Evolutionary conservation across 306 rosid species (phyloP).

Genomic region (Amphicarpaea edgeworthii): DNA sequence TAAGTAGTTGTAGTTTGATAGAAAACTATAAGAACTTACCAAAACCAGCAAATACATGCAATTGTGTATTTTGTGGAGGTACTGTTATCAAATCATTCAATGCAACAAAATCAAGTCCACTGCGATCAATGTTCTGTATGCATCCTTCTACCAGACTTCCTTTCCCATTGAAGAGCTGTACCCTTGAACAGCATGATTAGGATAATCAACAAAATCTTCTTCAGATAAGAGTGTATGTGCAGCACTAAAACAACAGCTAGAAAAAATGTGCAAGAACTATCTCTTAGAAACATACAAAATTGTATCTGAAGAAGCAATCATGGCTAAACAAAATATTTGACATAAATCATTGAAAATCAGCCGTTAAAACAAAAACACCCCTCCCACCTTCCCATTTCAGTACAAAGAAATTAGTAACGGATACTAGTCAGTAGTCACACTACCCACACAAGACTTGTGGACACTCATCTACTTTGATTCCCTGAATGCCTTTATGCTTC

Average conservation of each 20-base stretch:
- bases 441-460: constrained; percentile 6
- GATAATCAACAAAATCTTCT: constrained; percentile 39
- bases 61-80: constrained; percentile 66
- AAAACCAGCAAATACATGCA: constrained; percentile 86
- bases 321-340: not conserved
- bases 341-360: constrained; percentile 29
- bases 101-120: constrained; percentile 79
- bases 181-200: constrained; percentile 65
- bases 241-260: no score
- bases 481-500: not conserved
- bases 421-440: no score
- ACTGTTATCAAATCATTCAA: constrained; percentile 67
- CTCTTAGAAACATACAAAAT: constrained; percentile 18
- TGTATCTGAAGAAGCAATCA: not conserved
- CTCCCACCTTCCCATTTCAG: constrained; percentile 3
- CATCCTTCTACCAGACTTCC: constrained; percentile 85
- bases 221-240: not conserved
- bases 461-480: constrained; percentile 8
- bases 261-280: constrained; percentile 1
- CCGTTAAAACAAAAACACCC: no score
- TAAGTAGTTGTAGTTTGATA: not conserved
- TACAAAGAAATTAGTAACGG: constrained; percentile 22
- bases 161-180: constrained; percentile 93
- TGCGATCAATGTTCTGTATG: constrained; percentile 63
- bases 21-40: constrained; percentile 56